Base-by-base conservation (phyloP, 1,284 basidiomycete genomes). In the Paramarasmius palmivorus region DNA sequence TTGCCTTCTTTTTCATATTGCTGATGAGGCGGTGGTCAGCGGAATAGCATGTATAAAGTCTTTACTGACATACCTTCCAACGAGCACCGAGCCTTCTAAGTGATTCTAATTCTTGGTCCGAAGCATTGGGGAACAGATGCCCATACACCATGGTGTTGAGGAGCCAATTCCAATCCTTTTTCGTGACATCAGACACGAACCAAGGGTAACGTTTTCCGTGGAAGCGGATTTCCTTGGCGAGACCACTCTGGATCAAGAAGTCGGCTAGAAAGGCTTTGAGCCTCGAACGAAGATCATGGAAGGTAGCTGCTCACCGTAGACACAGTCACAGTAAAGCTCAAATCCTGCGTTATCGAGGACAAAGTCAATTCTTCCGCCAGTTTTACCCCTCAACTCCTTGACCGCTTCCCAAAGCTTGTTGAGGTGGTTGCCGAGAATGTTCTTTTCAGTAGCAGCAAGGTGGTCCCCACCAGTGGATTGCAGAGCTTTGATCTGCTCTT, bases 181-280 rank as follows among this genome's bases (percentile, higher is more conserved):
- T 89, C 38, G 95, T 98, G 23, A 98, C 96, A 67, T 98, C 96
- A n/a, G 91, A 94, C 48, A 95, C 93, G 70, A 96, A 95, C 93
- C 93, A 95, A 7, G 92, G 82, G 62, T 88, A 91, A 8, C 90
- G 83, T 70, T 94, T 96, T 50, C 93, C 93, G 67, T 96, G 96
- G 86, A 99, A 98, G 61, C 85, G 85, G 58, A 98, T 80, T 72
- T 94, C 78, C 50, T 74, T 86, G 38, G 92, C 94, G 42, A 95
- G 84, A 2, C 95, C 95, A 57, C 85, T 89, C 72, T 98, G 95
- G 58, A 98, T 82, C 58, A 98, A 83, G 74, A 92, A 94, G 71
- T 93, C 91, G 66, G 90, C 88, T 90, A 51, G 4, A 50, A 22
- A 49, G 55, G 37, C 23, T n/a, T n/a, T 9, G 20, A 40, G 14